Evolutionary conservation across 2,329 filamentous ascomycete genomes (phyloP), one percentile per base, ranked within the genome.

Genomic region (Colletotrichum ledebouriae): DNA sequence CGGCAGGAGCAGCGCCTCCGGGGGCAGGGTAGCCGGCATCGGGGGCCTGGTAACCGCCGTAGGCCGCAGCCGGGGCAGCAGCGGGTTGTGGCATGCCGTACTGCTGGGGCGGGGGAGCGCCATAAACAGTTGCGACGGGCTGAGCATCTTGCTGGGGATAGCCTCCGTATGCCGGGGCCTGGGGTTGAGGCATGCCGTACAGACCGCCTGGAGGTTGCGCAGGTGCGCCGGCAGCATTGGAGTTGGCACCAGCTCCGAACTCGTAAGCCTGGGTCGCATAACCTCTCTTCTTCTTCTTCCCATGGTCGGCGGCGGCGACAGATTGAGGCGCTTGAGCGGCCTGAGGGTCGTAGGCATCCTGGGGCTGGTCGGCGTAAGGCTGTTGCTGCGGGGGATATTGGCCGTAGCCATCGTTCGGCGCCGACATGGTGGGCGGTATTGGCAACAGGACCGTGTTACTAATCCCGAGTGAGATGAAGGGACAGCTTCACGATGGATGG

Each of bases 181-280:
- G 81, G 67, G 77, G 80, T 69, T 78, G 80, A 73, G 79, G 80
- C 58, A 78, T 80, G 76, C 81, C 85, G 79, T 81, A 89, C 61
- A 81, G 82, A 60, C 78, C 79, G 63, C 78, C 82, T 65, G 69
- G 29, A 74, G 73, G 75, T 71, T 75, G 80, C 75, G 72, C 79
- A 63, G 83, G 85, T 37, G 81, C 87, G 60, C 74, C 76, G 64
- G 76, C 79, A 62, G 92, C 90, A 44, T 60, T 65, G 55, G 65
- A 65, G 86, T 98, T 98, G 76, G 92, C 93, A 75, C 95, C 96
- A 58, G 88, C 87, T 58, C 92, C 94, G 75, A 98, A 96, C 68
- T 97, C 95, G 80, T 97, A 99, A 52, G 95, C 95, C 80, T 97
- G 92, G 65, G 93, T 93, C 62, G 96, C 96, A 83, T 98, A 98